phyloP scores from a whole-genome alignment of 2,329 filamentous ascomycete genomes.

The Didymellaceae sp. region DNA sequence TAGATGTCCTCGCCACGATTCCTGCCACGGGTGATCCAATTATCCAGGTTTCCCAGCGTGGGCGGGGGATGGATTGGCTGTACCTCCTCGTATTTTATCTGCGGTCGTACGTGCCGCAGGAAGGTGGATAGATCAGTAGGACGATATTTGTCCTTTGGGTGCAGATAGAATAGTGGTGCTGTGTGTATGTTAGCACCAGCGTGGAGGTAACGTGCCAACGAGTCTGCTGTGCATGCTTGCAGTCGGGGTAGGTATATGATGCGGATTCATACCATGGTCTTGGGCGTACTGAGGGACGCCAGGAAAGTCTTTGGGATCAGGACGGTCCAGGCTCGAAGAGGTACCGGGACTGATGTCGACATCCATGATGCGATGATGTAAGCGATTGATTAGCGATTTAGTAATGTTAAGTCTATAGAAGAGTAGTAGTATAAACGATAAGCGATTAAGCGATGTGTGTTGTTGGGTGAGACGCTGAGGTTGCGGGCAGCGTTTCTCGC shows the following conservation, averaged over 20 bases:
- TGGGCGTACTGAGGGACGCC: not conserved
- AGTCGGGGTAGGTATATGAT: too few relatives aligned
- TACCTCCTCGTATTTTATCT: slow-evolving; percentile 33
- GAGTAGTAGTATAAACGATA: too few relatives aligned
- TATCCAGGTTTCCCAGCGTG: slow-evolving; percentile 47
- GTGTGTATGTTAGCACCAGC: not conserved
- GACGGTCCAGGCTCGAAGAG: too few relatives aligned
- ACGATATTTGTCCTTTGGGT: slow-evolving; percentile 46
- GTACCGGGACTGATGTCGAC: too few relatives aligned
- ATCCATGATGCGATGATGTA: too few relatives aligned
- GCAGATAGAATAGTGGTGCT: slow-evolving; percentile 52
- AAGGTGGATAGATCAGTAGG: slow-evolving; percentile 50
- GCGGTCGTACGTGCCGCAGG: slow-evolving; percentile 46
- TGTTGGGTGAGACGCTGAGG: too few relatives aligned
- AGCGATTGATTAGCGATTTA: too few relatives aligned
- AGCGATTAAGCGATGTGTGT: too few relatives aligned
- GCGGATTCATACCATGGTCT: slow-evolving; percentile 3
- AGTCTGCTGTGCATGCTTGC: too few relatives aligned
- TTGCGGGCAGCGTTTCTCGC: too few relatives aligned
- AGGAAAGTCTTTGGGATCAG: not conserved
- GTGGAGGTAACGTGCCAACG: too few relatives aligned
- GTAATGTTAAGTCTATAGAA: too few relatives aligned
- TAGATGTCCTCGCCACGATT: slow-evolving; percentile 44
- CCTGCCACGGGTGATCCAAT: slow-evolving; percentile 23
- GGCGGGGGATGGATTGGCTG: slow-evolving; percentile 30